These are phyloP conservation scores for Kodamaea plutei DNA, from an alignment of 1,139 yeast genomes.

Conservation along the genomic window DNA sequence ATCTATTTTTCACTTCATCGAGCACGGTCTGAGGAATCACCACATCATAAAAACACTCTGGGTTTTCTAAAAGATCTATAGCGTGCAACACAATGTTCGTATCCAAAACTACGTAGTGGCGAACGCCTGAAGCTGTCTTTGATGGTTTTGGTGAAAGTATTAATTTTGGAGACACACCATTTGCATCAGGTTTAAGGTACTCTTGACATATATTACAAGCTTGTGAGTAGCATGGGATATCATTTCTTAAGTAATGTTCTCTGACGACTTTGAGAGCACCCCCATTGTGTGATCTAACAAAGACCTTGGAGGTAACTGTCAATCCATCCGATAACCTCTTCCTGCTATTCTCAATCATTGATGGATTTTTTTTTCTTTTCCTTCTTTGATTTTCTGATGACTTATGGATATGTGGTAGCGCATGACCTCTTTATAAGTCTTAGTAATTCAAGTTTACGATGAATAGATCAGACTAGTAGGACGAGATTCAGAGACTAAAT, in stretches of 20 bases:
- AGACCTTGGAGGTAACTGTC: slow-evolving; percentile 83
- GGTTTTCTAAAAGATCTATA: slow-evolving; percentile 81
- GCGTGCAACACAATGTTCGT: slow-evolving; percentile 87
- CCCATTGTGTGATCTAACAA: slow-evolving; percentile 86
- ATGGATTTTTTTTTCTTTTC: not conserved
- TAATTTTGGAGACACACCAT: slow-evolving; percentile 48
- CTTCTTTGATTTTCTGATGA: slow-evolving; percentile 1
- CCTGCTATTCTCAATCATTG: slow-evolving; percentile 17
- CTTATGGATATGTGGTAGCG: not conserved
- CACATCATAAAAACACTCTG: slow-evolving; percentile 78
- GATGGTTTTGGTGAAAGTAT: slow-evolving; percentile 50
- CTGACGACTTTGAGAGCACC: slow-evolving; percentile 87
- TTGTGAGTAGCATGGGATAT: slow-evolving; percentile 84
- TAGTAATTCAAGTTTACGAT: too few relatives aligned
- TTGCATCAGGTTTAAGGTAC: slow-evolving; percentile 52
- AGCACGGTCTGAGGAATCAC: slow-evolving; percentile 90
- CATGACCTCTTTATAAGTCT: not conserved
- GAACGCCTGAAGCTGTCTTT: slow-evolving; percentile 27
- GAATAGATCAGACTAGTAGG: too few relatives aligned
- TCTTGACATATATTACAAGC: slow-evolving; percentile 62
- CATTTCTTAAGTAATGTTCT: slow-evolving; percentile 88
- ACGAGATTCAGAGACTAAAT: too few relatives aligned
- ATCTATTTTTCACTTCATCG: slow-evolving; percentile 86
- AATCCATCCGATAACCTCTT: slow-evolving; percentile 54
- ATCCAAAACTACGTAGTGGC: slow-evolving; percentile 81